Evolutionary conservation across 768 basidiomycete species (phyloP), one percentile per base, ranked within the genome.

Genomic region (Baorangia bicolor): DNA sequence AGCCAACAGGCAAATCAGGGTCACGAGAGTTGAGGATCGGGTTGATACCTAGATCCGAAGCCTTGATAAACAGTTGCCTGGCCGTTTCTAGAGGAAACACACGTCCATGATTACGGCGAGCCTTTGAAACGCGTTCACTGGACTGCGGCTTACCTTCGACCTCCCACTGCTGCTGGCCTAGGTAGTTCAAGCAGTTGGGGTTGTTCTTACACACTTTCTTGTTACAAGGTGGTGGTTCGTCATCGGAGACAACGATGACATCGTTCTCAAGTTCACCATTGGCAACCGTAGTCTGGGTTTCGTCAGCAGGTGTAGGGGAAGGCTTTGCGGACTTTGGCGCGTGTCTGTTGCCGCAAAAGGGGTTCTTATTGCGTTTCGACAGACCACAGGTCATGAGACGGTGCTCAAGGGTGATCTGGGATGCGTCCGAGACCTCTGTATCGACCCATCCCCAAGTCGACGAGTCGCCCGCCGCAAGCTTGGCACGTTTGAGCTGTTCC

Each of bases 161-260:
- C 68, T 91, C 87, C 88, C 93, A 96, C 59, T 78, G 77, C 27
- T 88, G 85, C 64, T 92, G 92, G 6, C 92, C 92, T 30, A 97
- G 74, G 73, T 92, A 86, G 68, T 94, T 96, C 51, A 95, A 75
- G 70, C 96, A 97, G 49, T 87, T 83, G 10, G 92, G 90, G 65
- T 94, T 95, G 46, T 72, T 71, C 62, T 81, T 86, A 72, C 96
- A 98, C 6, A 48, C 28, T 56, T 81, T 87, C 63, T 81, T 84
- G 55, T 69, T 77, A 65, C 92, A 93, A 16, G 69, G 63, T 4
- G 73, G 72, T 34, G 63, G 68, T 44, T 89, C 86, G 37, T 88
- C 83, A 51, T 90, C 89, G 1, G 87, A 86, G 35, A 90, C 77
- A 20, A 89, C 74, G 51, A 90, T 87, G 30, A 88, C 69, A 64